Evolutionary conservation across 108 stramenopile species (phyloP).

Genomic region (Parmales sp.): DNA sequence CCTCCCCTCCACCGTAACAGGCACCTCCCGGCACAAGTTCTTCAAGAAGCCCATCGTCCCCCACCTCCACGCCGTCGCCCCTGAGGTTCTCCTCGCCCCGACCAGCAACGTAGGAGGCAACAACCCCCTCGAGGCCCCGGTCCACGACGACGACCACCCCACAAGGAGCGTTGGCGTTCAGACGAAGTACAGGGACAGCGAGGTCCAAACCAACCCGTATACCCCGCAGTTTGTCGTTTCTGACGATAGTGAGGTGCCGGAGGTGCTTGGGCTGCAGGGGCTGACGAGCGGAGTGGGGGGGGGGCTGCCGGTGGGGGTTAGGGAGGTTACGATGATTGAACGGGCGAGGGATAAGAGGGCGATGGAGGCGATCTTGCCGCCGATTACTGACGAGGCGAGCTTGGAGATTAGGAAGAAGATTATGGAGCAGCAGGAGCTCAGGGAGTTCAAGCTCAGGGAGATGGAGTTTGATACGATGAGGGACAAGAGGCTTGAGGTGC

Average conservation of each 20-base stretch:
- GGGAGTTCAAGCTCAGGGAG: slow-evolving; percentile 16
- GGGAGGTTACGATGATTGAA: slow-evolving; percentile 44
- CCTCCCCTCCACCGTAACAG: slow-evolving; percentile 1
- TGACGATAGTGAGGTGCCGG: slow-evolving; percentile 31
- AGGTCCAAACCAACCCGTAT: slow-evolving; percentile 52
- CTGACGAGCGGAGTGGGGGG: slow-evolving; percentile 18
- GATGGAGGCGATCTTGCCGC: slow-evolving; percentile 36
- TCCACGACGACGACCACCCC: slow-evolving; percentile 18
- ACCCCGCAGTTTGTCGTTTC: slow-evolving; percentile 33
- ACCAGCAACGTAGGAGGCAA: slow-evolving; percentile 20
- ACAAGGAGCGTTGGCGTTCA: slow-evolving; percentile 30
- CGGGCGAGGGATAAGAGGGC: slow-evolving; percentile 27
- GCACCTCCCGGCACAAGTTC: slow-evolving; percentile 32
- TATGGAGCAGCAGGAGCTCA: slow-evolving; percentile 33
- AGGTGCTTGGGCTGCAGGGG: slow-evolving; percentile 37
- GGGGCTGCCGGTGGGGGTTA: slow-evolving; percentile 28
- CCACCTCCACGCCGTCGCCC: slow-evolving; percentile 34
- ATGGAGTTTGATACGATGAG: slow-evolving; percentile 8
- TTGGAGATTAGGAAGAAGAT: slow-evolving; percentile 34
- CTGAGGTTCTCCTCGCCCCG: slow-evolving; percentile 41
- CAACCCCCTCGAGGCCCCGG: slow-evolving; percentile 27
- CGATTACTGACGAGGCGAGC: slow-evolving; percentile 50
- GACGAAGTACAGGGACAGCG: slow-evolving; percentile 44
- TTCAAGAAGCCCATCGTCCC: slow-evolving; percentile 45
- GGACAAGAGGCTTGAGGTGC: slow-evolving; percentile 16